phyloP scores from a whole-genome alignment of 495 filamentous ascomycete species.

The Podospora pseudopauciseta region DNA sequence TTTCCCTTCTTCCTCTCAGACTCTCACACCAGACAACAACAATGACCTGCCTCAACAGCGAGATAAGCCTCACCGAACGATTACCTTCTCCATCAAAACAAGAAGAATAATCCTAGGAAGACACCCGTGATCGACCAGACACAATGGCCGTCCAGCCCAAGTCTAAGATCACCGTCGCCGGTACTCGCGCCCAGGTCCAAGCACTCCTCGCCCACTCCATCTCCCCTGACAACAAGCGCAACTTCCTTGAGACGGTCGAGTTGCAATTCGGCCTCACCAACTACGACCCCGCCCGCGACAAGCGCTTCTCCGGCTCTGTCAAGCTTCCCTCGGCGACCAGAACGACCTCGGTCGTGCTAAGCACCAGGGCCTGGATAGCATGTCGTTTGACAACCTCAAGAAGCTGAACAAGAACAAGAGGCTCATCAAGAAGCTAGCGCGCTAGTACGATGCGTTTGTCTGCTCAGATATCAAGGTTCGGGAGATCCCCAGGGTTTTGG shows the following conservation, averaged over 20 bases:
- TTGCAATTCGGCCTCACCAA: not conserved
- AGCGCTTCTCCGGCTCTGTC: conserved; percentile 87
- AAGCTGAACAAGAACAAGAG: conserved; percentile 99
- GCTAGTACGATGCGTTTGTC: conserved; percentile 99
- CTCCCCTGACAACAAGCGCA: not conserved
- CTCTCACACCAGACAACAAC: no score
- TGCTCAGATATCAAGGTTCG: conserved; percentile 94
- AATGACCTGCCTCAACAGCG: no score
- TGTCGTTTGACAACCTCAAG: conserved; percentile 96
- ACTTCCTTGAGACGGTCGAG: not conserved
- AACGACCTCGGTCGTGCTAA: conserved; percentile 99
- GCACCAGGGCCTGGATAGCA: conserved; percentile 92
- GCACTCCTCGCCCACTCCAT: not conserved
- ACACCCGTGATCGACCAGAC: not conserved
- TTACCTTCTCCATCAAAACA: not conserved
- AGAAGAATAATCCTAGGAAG: not conserved
- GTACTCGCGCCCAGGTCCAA: not conserved
- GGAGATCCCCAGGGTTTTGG: conserved; percentile 98
- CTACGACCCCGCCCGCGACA: not conserved
- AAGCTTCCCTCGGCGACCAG: conserved; percentile 87
- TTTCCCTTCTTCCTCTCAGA: no score
- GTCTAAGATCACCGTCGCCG: not conserved
- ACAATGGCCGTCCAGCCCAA: not conserved
- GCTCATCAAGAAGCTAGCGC: conserved; percentile 99
- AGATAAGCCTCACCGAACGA: no score